Base-by-base conservation (phyloP, 306 rosid species). In the Nissolia schottii region DNA sequence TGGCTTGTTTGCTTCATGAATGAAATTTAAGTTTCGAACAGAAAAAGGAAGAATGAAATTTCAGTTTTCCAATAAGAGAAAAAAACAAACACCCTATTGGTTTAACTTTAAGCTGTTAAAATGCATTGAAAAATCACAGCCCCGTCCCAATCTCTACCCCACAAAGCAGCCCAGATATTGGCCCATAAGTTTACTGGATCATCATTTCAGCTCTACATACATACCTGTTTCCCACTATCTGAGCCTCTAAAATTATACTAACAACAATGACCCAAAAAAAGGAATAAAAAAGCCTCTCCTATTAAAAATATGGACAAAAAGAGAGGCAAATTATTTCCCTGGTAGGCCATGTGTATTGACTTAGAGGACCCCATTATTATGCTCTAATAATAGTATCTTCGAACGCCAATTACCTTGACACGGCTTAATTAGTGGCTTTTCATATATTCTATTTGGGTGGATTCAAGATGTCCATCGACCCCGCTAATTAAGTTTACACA, bases 371-470 rank as follows among this genome's bases (percentile, higher is more conserved):
- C 53, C 77, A 20, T 67, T 6, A 20, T 67, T 6, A 14, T 27
- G 45, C 75, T 64, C 67, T 49, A 70, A 23, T 60, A 40, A 40
- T 16, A 27, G 67, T 49, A 18, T 41, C 19, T 43, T 75, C 64
- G 64, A 15, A 56, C 37, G 24, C 24, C 48, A 43, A 32, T 7
- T 37, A 22, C 63, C 18, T 51, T 54, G 29, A 67, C 46, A 54
- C 45, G 54, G 80, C 88, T 81, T 78, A 73, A 78, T 81, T 71
- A 60, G 31, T 70, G 83, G 85, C 83, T 70, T 83, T 73, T 38
- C 28, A 56, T 23, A 64, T 14, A 19, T 16, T n/a, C n/a, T n/a
- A n/a, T n/a, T n/a, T n/a, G n/a, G n/a, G n/a, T n/a, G n/a, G n/a
- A n/a, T n/a, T n/a, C n/a, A n/a, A n/a, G n/a, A n/a, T n/a, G n/a